A percentile compares a stretch with the other conserved stretches of the same genome.
Evolutionary conservation across 1,284 basidiomycete genomes (phyloP).

Genomic region (Ceratobasidium theobromae): DNA sequence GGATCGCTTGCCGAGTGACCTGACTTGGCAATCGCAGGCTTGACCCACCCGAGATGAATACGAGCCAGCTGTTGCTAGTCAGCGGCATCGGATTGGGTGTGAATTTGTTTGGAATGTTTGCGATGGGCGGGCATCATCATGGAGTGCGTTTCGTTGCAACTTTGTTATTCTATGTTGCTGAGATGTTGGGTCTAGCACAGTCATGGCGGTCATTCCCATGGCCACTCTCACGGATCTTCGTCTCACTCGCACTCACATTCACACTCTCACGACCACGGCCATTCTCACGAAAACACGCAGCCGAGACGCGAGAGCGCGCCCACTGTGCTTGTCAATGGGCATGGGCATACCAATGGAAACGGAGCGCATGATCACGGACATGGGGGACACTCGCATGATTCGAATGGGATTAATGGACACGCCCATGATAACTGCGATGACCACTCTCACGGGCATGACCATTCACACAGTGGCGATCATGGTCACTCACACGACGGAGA

Average conservation of each 20-base stretch:
- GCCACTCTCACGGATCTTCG: conserved; percentile 32
- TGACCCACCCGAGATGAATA: conserved; percentile 98
- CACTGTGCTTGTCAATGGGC: conserved; percentile 20
- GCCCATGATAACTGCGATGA: conserved; percentile 32
- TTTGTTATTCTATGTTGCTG: neutral
- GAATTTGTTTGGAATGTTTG: conserved; percentile 98
- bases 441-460: conserved; percentile 37
- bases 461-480: conserved; percentile 37
- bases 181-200: conserved; percentile 1
- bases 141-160: conserved; percentile 54
- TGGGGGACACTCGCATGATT: conserved; percentile 37
- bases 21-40: conserved; percentile 51
- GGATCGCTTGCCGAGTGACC: neutral
- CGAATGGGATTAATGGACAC: conserved; percentile 36
- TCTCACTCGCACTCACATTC: conserved; percentile 47
- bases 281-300: conserved; percentile 43
- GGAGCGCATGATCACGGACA: conserved; percentile 36
- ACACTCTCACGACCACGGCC: conserved; percentile 40
- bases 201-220: conserved; percentile 45
- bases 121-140: conserved; percentile 94
- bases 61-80: conserved; percentile 87
- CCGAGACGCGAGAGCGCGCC: conserved; percentile 18
- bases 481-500: conserved; percentile 39
- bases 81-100: conserved; percentile 87
- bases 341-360: conserved; percentile 29